Base-by-base conservation (phyloP, 805 yeast genomes). In the Groenewaldozyma salmanticensis region DNA sequence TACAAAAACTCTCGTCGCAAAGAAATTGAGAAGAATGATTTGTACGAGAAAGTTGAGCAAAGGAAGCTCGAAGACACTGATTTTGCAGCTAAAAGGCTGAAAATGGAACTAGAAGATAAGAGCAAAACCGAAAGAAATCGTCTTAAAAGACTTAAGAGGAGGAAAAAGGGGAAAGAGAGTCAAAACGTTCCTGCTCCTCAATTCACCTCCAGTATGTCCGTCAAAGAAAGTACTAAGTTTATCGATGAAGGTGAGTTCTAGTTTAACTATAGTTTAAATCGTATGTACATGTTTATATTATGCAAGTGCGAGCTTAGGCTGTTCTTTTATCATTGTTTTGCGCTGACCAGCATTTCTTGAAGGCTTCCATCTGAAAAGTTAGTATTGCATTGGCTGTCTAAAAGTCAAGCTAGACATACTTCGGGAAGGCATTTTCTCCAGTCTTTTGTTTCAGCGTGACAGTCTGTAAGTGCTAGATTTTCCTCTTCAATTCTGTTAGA, bases 391-490 rank as follows among this genome's bases (percentile, higher is more conserved):
- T 27, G 4, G 9, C 15, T 6, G 33, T 2, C 24, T 36, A 5
- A 7, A 17, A 15, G 3, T 18, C 2, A 16, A 13, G 21, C 31
- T 17, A 5, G 13, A 55, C 76, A 44, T 52, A 79, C 81, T 55
- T 83, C 92, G 16, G 64, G 61, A 2, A 74, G 57, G 49, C 94
- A 82, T 52, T 75, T 61, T 40, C 94, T 62, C 95, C 95, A 84
- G 55, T 84, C 94, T 21, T 75, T 75, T 1, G 79, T 79, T 44
- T 82, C 94, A 3, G 86, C 87, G 54, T 81, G 87, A 50, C 95
- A 84, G 27, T 83, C 60, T 39, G 79, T 84, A 24, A 84, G 62
- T 13, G 74, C 74, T 54, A 78, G 59, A 52, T 84, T 84, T 53
- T 84, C 88, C 22, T 71, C 81, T 64, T 51, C 11, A 15, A 13